These are phyloP conservation scores for Trypanosoma cruzi DNA, from an alignment of 208 protist species.

Conservation along the genomic window DNA sequence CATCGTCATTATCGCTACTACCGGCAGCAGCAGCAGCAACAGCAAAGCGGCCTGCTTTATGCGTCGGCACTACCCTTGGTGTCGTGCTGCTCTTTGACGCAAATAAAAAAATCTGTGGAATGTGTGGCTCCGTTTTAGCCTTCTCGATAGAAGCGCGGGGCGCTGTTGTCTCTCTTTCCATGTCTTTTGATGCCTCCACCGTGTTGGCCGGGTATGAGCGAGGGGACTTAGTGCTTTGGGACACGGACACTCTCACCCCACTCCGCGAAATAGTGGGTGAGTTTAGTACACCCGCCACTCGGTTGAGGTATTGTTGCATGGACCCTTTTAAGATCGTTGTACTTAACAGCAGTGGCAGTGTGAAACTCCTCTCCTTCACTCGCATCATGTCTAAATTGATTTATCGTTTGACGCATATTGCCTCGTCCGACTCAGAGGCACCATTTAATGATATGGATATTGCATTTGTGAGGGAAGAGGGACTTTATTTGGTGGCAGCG, in stretches of 20 bases:
- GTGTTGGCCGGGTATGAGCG: conserved; percentile 49
- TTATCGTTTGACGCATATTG: conserved; percentile 44
- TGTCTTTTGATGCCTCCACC: conserved; percentile 35
- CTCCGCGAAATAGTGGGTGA: conserved; percentile 58
- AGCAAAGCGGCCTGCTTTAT: conserved; percentile 7
- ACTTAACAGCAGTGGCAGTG: conserved; percentile 40
- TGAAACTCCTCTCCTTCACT: conserved; percentile 54
- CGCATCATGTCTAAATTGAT: conserved; percentile 48
- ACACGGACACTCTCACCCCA: conserved; percentile 35
- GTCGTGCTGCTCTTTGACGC: conserved; percentile 56
- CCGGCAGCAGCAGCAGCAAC: not conserved
- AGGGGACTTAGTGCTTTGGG: conserved; percentile 53
- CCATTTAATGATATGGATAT: conserved; percentile 45
- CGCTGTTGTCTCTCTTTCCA: conserved; percentile 49
- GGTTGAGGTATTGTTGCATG: conserved; percentile 34
- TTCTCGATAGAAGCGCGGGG: conserved; percentile 16
- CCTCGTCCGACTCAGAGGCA: conserved; percentile 19
- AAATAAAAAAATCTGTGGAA: conserved; percentile 31
- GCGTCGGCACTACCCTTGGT: conserved; percentile 70
- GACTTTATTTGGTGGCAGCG: conserved; percentile 43
- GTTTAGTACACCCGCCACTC: conserved; percentile 40
- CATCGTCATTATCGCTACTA: not conserved
- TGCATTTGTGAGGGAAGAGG: conserved; percentile 28
- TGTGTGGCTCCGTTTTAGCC: conserved; percentile 31
- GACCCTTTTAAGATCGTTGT: conserved; percentile 42